Conservation (phyloP, 345 rosid species). For the Pugionium dolabratum region DNA sequence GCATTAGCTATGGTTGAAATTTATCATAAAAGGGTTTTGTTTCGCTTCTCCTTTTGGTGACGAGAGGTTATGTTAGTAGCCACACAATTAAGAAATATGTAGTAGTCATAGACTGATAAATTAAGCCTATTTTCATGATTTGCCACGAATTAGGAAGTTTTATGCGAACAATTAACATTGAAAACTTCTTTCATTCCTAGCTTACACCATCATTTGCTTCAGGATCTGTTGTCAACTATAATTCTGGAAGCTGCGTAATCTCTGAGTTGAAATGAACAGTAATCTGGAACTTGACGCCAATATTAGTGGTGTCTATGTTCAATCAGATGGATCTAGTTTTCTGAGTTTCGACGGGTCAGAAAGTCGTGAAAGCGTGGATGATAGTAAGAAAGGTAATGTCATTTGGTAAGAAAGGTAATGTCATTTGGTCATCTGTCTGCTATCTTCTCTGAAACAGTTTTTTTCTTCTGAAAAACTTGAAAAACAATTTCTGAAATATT, state of each 20-base stretch:
- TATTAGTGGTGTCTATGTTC: slow-evolving; percentile 42
- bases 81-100: not conserved
- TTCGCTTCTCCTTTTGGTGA: not conserved
- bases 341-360: slow-evolving; percentile 43
- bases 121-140: not conserved
- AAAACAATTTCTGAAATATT: too few species aligned
- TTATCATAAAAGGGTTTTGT: slow-evolving; percentile 3
- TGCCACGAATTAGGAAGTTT: not conserved
- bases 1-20: too few species aligned
- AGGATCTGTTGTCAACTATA: slow-evolving; percentile 27
- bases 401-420: slow-evolving; percentile 37
- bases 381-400: slow-evolving; percentile 43
- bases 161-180: not conserved
- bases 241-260: slow-evolving; percentile 24
- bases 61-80: not conserved
- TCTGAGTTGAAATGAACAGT: slow-evolving; percentile 15
- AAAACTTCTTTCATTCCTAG: not conserved
- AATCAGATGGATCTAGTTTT: slow-evolving; percentile 42
- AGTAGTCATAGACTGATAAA: not conserved
- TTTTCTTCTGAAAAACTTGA: too few species aligned
- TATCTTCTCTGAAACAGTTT: not conserved
- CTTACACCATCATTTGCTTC: slow-evolving; percentile 25
- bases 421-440: slow-evolving; percentile 4
- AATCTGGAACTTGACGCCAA: not conserved
- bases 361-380: slow-evolving; percentile 38